Conservation (phyloP, 148 eudicot genomes). For the Diospyros kaki region DNA sequence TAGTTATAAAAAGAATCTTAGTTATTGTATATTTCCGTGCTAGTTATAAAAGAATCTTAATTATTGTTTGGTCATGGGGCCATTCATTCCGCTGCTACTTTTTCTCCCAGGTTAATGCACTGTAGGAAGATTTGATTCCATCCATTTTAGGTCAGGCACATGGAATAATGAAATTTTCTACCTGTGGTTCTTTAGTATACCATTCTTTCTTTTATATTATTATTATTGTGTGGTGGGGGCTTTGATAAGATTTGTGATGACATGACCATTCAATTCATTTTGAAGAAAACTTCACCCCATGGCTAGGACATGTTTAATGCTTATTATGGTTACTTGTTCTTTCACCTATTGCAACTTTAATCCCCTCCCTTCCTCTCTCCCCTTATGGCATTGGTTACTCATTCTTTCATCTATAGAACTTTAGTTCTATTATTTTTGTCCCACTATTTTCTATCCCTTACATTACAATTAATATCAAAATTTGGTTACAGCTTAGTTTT, state of each 20-base stretch:
- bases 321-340: not conserved
- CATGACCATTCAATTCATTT: not conserved
- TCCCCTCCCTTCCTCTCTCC: too few species aligned
- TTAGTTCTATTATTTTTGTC: too few species aligned
- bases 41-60: not conserved
- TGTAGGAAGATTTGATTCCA: not conserved
- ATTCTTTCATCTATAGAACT: too few species aligned
- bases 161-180: not conserved
- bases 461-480: too few species aligned
- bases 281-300: not conserved
- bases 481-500: too few species aligned
- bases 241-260: not conserved
- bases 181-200: not conserved
- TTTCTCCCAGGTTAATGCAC: not conserved
- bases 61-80: not conserved
- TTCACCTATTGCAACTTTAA: not conserved
- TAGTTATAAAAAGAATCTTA: not conserved
- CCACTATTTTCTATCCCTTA: too few species aligned
- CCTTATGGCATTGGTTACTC: too few species aligned
- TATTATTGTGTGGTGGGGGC: not conserved
- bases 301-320: not conserved
- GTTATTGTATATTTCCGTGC: not conserved
- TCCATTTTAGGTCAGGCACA: not conserved
- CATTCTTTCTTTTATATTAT: not conserved
- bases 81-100: not conserved